These are phyloP conservation scores for Microdochium paspali DNA, from an alignment of 2,329 filamentous ascomycete genomes.

Conservation along the genomic window DNA sequence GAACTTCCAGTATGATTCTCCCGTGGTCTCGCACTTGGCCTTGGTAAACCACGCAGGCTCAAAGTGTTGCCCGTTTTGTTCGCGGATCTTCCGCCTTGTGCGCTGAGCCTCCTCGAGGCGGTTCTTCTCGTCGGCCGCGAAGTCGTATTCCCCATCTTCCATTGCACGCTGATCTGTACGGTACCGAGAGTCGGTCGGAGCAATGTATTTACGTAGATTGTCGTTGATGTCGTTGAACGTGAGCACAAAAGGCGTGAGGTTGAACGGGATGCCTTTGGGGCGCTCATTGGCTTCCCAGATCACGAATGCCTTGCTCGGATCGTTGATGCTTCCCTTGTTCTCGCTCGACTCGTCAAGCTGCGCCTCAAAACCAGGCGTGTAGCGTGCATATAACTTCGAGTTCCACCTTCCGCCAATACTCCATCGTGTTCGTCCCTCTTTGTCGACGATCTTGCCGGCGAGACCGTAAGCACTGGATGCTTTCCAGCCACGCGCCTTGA, in stretches of 20 bases:
- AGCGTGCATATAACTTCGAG: conserved; percentile 87
- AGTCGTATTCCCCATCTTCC: conserved; percentile 96
- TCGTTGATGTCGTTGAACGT: conserved; percentile 90
- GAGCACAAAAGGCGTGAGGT: conserved; percentile 90
- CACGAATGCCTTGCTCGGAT: conserved; percentile 69
- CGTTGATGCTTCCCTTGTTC: conserved; percentile 45
- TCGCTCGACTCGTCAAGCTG: conserved; percentile 50
- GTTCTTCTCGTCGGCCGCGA: conserved; percentile 89
- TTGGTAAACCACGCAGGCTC: conserved; percentile 77
- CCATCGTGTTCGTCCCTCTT: conserved; percentile 71
- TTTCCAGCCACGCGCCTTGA: conserved; percentile 95
- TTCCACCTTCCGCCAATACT: conserved; percentile 95
- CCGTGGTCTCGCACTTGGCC: conserved; percentile 64
- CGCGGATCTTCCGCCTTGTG: conserved; percentile 60
- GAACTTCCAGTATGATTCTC: conserved; percentile 85
- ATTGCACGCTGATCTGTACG: conserved; percentile 93
- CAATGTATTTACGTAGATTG: conserved; percentile 64
- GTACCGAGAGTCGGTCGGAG: conserved; percentile 88
- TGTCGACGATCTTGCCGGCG: conserved; percentile 74
- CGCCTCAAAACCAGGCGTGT: conserved; percentile 84
- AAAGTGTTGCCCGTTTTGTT: conserved; percentile 74
- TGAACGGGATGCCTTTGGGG: conserved; percentile 84
- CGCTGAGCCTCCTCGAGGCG: conserved; percentile 88
- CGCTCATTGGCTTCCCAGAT: conserved; percentile 86
- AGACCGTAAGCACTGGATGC: conserved; percentile 86